Percentiles rank a stretch among this genome's conserved stretches.
phyloP scores from a whole-genome alignment of 805 yeast genomes.

The Teunomyces kruisii region DNA sequence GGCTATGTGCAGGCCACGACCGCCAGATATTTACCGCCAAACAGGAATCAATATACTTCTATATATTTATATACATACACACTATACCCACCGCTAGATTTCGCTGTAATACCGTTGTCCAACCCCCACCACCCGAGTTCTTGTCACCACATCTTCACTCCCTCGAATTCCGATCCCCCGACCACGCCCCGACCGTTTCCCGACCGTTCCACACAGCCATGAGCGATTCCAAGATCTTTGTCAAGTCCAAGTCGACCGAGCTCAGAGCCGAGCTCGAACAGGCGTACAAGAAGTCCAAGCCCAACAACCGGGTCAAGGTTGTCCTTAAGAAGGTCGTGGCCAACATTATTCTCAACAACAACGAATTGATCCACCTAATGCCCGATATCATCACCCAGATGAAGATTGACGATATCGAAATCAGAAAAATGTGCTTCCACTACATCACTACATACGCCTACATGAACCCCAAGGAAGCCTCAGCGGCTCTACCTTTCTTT shows the following conservation, averaged over 20 bases:
- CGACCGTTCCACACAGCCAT: constrained; percentile 11
- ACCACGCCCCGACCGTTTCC: no score
- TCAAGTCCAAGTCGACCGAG: constrained; percentile 39
- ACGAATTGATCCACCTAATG: constrained; percentile 66
- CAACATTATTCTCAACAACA: constrained; percentile 78
- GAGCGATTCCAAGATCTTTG: constrained; percentile 41
- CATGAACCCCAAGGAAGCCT: constrained; percentile 57
- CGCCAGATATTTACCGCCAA: no score
- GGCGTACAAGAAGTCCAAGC: constrained; percentile 42
- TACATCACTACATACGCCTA: constrained; percentile 62
- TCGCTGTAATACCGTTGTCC: background rate
- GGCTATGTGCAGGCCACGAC: no score
- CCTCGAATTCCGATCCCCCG: background rate
- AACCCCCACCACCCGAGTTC: background rate
- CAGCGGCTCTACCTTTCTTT: constrained; percentile 53
- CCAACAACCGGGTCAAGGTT: constrained; percentile 34
- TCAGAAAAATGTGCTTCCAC: constrained; percentile 55
- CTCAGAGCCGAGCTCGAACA: constrained; percentile 43
- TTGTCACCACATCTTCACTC: background rate
- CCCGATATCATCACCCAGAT: constrained; percentile 38
- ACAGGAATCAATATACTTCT: background rate
- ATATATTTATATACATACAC: background rate
- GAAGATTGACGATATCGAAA: constrained; percentile 15
- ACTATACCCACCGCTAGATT: no score
- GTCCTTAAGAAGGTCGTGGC: constrained; percentile 72